phyloP scores from a whole-genome alignment of 768 basidiomycete genomes.

The Panaeolus cyanescens region DNA sequence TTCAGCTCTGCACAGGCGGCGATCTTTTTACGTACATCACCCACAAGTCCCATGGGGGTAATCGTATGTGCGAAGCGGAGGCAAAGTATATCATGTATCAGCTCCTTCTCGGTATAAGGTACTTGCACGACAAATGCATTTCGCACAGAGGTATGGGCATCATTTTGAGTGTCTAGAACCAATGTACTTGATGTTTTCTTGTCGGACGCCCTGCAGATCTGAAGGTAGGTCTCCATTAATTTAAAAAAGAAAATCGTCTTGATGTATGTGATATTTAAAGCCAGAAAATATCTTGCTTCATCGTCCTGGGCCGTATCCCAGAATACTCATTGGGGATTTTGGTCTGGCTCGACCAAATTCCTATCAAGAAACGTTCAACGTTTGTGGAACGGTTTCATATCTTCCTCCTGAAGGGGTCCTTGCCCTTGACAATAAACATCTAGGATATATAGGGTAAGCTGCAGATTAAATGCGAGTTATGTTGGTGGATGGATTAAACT shows the following conservation, averaged over 20 bases:
- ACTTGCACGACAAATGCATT: slow-evolving; percentile 71
- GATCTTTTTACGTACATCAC: slow-evolving; percentile 88
- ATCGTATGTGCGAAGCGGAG: slow-evolving; percentile 73
- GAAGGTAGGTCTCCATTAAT: slow-evolving; percentile 44
- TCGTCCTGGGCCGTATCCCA: slow-evolving; percentile 82
- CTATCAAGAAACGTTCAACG: slow-evolving; percentile 81
- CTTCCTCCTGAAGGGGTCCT: slow-evolving; percentile 84
- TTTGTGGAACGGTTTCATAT: slow-evolving; percentile 87
- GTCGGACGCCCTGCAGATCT: no score
- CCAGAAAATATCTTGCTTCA: slow-evolving; percentile 85
- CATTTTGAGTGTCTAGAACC: background rate
- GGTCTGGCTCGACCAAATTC: slow-evolving; percentile 80
- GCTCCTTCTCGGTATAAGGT: slow-evolving; percentile 66
- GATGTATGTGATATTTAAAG: slow-evolving; percentile 31
- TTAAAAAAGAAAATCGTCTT: background rate
- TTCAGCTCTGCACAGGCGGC: slow-evolving; percentile 84
- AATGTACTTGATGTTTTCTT: background rate
- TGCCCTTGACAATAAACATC: slow-evolving; percentile 72
- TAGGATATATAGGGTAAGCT: slow-evolving; percentile 61
- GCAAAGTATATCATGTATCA: slow-evolving; percentile 86
- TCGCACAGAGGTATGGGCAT: slow-evolving; percentile 71
- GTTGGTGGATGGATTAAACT: background rate
- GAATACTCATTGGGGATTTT: slow-evolving; percentile 85
- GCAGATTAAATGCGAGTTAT: background rate
- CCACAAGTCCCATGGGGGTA: slow-evolving; percentile 48